Conservation (phyloP, 352 stramenopile genomes). For the Pythium utonaiense region DNA sequence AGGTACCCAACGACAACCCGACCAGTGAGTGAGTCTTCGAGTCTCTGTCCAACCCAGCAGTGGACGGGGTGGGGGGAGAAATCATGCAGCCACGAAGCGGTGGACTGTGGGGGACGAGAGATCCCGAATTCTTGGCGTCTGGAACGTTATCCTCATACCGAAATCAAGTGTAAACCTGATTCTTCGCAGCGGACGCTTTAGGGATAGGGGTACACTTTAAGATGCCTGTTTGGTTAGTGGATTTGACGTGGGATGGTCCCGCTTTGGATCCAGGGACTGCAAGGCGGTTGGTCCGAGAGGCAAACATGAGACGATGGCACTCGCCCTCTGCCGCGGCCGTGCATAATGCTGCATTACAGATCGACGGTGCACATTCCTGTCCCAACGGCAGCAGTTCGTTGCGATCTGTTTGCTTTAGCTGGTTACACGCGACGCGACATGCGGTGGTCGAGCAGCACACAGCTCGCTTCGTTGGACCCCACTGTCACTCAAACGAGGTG, state of each 20-base stretch:
- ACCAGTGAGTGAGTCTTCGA: conserved; percentile 1
- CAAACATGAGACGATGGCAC: neutral
- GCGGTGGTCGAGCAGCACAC: neutral
- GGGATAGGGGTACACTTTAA: conserved; percentile 25
- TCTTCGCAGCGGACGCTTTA: neutral
- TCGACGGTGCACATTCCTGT: neutral
- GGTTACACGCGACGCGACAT: conserved; percentile 3
- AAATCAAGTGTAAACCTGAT: conserved; percentile 4
- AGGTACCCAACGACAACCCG: conserved; percentile 21
- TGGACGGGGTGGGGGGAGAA: conserved; percentile 11
- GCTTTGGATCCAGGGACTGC: too few relatives aligned
- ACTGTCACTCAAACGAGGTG: neutral
- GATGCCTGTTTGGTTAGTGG: conserved; percentile 10
- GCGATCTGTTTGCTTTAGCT: neutral
- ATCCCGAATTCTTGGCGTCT: neutral
- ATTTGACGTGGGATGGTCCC: neutral
- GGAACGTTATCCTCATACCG: conserved; percentile 6
- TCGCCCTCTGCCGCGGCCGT: too few relatives aligned
- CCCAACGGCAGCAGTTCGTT: neutral
- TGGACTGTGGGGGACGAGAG: conserved; percentile 17
- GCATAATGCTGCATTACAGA: neutral
- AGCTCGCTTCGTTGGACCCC: too few relatives aligned
- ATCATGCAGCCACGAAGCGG: conserved; percentile 18
- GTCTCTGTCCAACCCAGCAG: neutral
- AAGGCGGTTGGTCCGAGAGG: too few relatives aligned